Conservation (phyloP, 768 basidiomycete species). For the Trametes gibbosa region DNA sequence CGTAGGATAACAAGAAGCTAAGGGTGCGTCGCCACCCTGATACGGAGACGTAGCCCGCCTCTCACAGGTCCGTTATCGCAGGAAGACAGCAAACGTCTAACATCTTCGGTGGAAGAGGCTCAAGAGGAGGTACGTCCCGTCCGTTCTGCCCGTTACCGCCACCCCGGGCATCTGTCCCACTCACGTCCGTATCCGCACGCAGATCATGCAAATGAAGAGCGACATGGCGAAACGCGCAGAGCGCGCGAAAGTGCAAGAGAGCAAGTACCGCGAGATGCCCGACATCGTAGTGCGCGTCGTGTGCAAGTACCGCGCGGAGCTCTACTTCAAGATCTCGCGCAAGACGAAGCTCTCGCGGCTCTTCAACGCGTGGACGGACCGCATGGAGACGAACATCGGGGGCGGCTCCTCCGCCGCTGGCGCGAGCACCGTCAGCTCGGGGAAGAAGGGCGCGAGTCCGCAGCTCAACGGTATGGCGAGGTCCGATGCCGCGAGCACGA, state of each 20-base stretch:
- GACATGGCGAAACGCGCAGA: slow-evolving; percentile 80
- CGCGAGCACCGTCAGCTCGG: slow-evolving; percentile 30
- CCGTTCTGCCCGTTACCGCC: neutral
- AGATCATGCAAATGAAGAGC: slow-evolving; percentile 80
- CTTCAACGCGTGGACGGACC: slow-evolving; percentile 85
- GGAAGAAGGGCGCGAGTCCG: slow-evolving; percentile 41
- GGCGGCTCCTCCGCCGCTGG: slow-evolving; percentile 1
- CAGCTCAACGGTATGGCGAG: slow-evolving; percentile 51
- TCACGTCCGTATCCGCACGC: neutral
- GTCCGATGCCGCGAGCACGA: slow-evolving; percentile 38
- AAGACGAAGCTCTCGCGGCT: slow-evolving; percentile 83
- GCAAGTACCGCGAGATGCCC: slow-evolving; percentile 82
- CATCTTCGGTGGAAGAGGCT: slow-evolving; percentile 79
- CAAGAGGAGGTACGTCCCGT: slow-evolving; percentile 67
- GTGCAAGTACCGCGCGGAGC: slow-evolving; percentile 85
- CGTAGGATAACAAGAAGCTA: slow-evolving; percentile 84
- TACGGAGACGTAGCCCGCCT: slow-evolving; percentile 43
- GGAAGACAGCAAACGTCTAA: slow-evolving; percentile 84
- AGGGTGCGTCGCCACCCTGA: slow-evolving; percentile 51
- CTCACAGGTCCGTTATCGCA: slow-evolving; percentile 32
- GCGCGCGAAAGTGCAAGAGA: slow-evolving; percentile 73
- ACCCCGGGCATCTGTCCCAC: neutral
- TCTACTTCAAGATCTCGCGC: slow-evolving; percentile 91
- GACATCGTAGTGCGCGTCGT: slow-evolving; percentile 88
- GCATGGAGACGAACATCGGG: slow-evolving; percentile 58